Conservation (phyloP, 2,329 filamentous ascomycete species). For the Penicillium sp. region DNA sequence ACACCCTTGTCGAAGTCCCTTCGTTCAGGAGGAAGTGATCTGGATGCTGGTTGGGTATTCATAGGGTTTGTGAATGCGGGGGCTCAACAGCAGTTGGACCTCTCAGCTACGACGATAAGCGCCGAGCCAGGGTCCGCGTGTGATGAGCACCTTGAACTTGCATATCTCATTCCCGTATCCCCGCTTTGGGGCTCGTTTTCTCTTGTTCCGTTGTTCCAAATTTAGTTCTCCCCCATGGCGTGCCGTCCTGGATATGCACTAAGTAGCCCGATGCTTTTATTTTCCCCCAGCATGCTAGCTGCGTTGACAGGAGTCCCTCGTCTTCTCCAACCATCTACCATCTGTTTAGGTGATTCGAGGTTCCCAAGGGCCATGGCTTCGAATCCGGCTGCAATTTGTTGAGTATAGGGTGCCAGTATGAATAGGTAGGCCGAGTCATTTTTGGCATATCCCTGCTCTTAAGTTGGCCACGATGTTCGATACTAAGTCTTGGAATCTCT, state of each 20-base stretch:
- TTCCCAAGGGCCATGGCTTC: slow-evolving; percentile 25
- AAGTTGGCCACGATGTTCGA: background rate
- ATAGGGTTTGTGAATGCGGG: slow-evolving; percentile 12
- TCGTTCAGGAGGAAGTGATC: slow-evolving; percentile 3
- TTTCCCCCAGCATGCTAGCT: slow-evolving; percentile 17
- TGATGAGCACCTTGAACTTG: slow-evolving; percentile 30
- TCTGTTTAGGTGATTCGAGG: background rate
- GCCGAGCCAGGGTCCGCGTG: slow-evolving; percentile 28
- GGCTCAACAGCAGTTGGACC: slow-evolving; percentile 11
- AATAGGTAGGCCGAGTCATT: slow-evolving; percentile 32
- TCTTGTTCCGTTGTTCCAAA: slow-evolving; percentile 22
- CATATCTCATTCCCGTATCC: slow-evolving; percentile 18
- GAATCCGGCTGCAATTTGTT: slow-evolving; percentile 24
- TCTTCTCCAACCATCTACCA: background rate
- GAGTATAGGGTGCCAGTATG: slow-evolving; percentile 29
- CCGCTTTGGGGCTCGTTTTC: slow-evolving; percentile 22
- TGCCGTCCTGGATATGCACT: slow-evolving; percentile 16
- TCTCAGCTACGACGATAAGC: slow-evolving; percentile 26
- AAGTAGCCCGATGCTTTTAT: slow-evolving; percentile 17
- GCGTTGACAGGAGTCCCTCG: slow-evolving; percentile 21
- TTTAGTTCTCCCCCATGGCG: slow-evolving; percentile 21
- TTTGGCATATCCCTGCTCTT: slow-evolving; percentile 3
- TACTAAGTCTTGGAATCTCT: slow-evolving; percentile 23
- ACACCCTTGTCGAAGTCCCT: slow-evolving; percentile 5
- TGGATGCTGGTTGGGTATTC: slow-evolving; percentile 11